Percentiles rank a stretch among this genome's conserved stretches.
Evolutionary conservation across 352 stramenopile genomes (phyloP).

Genomic region (Elongisporangium prolatum): DNA sequence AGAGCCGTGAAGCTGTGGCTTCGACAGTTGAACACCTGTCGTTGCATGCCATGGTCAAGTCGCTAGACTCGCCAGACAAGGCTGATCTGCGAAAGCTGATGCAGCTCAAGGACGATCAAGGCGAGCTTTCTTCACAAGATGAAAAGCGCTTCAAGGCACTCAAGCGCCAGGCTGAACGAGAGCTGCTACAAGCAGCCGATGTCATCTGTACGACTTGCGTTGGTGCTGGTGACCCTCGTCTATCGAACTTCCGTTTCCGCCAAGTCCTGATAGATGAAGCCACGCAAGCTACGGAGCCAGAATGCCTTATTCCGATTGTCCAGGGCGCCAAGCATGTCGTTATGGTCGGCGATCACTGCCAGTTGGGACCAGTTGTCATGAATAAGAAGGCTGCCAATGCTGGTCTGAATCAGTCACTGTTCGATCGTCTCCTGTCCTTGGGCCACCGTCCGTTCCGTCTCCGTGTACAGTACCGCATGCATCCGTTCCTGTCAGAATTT

Average conservation of each 20-base stretch:
- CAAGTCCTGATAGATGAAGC: slow-evolving; percentile 99
- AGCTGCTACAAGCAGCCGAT: slow-evolving; percentile 97
- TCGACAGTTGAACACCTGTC: slow-evolving; percentile 97
- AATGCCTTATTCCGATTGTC: slow-evolving; percentile 99
- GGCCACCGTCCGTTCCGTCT: slow-evolving; percentile 96
- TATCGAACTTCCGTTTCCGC: slow-evolving; percentile 98
- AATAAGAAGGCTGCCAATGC: slow-evolving; percentile 98
- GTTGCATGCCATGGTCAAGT: slow-evolving; percentile 96
- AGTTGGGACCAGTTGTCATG: slow-evolving; percentile 98
- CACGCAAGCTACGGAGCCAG: slow-evolving; percentile 98
- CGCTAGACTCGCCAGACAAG: slow-evolving; percentile 85
- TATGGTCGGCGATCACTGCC: slow-evolving; percentile 98
- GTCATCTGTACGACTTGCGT: slow-evolving; percentile 99
- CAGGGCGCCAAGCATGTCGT: slow-evolving; percentile 98
- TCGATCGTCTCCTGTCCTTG: slow-evolving; percentile 96
- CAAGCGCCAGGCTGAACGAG: slow-evolving; percentile 90
- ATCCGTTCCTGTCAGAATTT: slow-evolving; percentile 98
- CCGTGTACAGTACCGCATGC: slow-evolving; percentile 99
- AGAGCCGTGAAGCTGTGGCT: slow-evolving; percentile 94
- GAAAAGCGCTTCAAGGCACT: slow-evolving; percentile 95
- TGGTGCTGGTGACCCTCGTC: slow-evolving; percentile 94
- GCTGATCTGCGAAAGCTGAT: slow-evolving; percentile 89
- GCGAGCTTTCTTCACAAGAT: slow-evolving; percentile 92
- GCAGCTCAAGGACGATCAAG: slow-evolving; percentile 96
- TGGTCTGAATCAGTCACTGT: slow-evolving; percentile 96